Base-by-base conservation (phyloP, 345 rosid species). In the Lumnitzera littorea region DNA sequence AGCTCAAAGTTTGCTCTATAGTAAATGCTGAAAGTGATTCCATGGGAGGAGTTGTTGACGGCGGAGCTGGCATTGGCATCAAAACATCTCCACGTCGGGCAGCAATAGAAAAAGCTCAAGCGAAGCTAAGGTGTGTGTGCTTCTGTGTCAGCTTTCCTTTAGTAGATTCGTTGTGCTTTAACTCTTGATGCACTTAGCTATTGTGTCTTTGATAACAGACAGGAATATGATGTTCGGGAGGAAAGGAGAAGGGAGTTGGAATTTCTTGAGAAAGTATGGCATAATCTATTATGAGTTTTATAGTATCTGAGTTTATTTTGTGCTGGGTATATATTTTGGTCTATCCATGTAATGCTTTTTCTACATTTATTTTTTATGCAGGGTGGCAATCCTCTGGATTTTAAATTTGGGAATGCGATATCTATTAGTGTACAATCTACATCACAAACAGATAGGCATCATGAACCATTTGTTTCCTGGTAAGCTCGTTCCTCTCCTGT, bases 371-470 rank as follows among this genome's bases (percentile, higher is more conserved):
- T 46, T 43, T 13, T 15, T n/a, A 23, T 69, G 67, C 82, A 95
- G 99, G 98, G 99, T 41, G 99, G 99, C 66, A 85, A 95, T 82
- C 99, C 99, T 56, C 80, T 95, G 80, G 99, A 95, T 74, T 95
- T 88, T 71, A 91, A 87, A 79, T 87, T 83, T 75, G 84, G 81
- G 61, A 76, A 77, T 74, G 82, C 80, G 66, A 77, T 91, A 65
- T 88, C 96, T 10, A 78, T 74, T 63, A 88, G 96, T 71, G 83
- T 88, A 76, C 99, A 95, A 78, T 95, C 99, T 63, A 87, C 98
- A 36, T 95, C 99, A 62, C 79, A 85, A 64, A 75, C 82, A 36
- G 89, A 91, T 80, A 86, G 80, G 75, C 98, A 84, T 13, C 82
- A 78, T 0, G 96, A 88, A 69, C 90, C 83, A 74, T 82, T 91